A percentile compares a stretch with the other conserved stretches of the same genome.
Evolutionary conservation across 257 asterid species (phyloP).

Genomic region (Verbascum thapsus): DNA sequence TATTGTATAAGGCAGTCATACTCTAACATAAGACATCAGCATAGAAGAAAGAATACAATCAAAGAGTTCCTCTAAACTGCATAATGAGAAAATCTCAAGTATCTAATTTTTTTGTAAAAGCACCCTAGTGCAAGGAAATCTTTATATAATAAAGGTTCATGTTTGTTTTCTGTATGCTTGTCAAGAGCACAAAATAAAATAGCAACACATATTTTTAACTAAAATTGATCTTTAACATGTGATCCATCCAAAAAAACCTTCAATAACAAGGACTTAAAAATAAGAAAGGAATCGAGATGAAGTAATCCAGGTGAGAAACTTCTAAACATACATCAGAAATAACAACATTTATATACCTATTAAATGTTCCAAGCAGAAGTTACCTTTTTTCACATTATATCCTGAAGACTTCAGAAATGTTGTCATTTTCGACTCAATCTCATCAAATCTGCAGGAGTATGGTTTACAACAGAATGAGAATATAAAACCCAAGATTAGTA

Average conservation of each 20-base stretch:
- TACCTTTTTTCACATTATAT: constrained; percentile 95
- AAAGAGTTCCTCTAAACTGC: constrained; percentile 7
- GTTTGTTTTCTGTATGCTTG: not conserved
- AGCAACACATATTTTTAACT: not conserved
- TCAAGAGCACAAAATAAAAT: not conserved
- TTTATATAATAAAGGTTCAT: not conserved
- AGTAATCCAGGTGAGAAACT: constrained; percentile 16
- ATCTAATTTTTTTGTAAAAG: not conserved
- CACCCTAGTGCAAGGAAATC: not conserved
- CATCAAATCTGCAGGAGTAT: constrained; percentile 71
- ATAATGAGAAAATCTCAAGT: not conserved
- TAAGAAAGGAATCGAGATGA: not conserved
- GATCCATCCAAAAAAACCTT: not conserved
- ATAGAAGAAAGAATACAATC: not conserved
- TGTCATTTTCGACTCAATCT: constrained; percentile 81
- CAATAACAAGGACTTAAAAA: not conserved
- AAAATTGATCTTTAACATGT: not conserved
- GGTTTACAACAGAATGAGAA: constrained; percentile 20
- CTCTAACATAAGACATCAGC: too few species aligned
- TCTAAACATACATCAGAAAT: not conserved
- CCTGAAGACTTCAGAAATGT: constrained; percentile 77
- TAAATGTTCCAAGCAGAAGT: not conserved
- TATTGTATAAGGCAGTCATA: too few species aligned
- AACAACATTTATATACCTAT: constrained; percentile 1
- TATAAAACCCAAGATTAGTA: constrained; percentile 17